Percentiles rank a stretch among this genome's conserved stretches.
These are phyloP conservation scores for Pseudonectria buxi DNA, from an alignment of 2,329 filamentous ascomycete genomes.

Conservation along the genomic window DNA sequence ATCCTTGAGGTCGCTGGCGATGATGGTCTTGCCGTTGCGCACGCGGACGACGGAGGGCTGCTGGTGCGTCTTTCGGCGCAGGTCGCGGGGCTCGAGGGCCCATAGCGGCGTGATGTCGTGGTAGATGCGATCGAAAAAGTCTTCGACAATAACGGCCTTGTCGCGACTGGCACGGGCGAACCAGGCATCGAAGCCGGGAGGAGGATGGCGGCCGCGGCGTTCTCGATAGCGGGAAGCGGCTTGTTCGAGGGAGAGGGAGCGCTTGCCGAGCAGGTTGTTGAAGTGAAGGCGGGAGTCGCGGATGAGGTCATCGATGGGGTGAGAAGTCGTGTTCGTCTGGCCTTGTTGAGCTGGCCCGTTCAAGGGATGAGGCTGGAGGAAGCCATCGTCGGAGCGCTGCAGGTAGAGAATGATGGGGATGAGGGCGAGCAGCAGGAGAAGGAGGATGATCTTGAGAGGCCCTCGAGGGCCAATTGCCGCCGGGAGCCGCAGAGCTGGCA, in stretches of 20 bases:
- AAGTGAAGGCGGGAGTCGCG: constrained; percentile 30
- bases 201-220: constrained; percentile 46
- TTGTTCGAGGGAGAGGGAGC: constrained; percentile 37
- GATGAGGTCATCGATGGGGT: constrained; percentile 39
- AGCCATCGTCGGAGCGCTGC: no score
- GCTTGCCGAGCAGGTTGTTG: constrained; percentile 24
- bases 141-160: constrained; percentile 44
- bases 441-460: no score
- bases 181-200: constrained; percentile 49
- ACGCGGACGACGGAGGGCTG: constrained; percentile 21
- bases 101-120: constrained; percentile 48
- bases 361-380: no score
- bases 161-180: constrained; percentile 40
- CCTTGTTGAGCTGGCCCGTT: no score
- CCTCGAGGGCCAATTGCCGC: no score
- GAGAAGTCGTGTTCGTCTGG: constrained; percentile 6
- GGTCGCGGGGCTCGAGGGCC: constrained; percentile 35
- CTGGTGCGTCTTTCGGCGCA: constrained; percentile 22
- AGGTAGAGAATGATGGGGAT: no score
- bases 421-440: no score
- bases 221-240: constrained; percentile 44
- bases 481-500: no score
- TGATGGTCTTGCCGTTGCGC: not conserved
- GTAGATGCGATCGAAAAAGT: constrained; percentile 51
- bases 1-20: constrained; percentile 8